phyloP scores from a whole-genome alignment of 805 yeast species.

The Metschnikowia noctiluminum region DNA sequence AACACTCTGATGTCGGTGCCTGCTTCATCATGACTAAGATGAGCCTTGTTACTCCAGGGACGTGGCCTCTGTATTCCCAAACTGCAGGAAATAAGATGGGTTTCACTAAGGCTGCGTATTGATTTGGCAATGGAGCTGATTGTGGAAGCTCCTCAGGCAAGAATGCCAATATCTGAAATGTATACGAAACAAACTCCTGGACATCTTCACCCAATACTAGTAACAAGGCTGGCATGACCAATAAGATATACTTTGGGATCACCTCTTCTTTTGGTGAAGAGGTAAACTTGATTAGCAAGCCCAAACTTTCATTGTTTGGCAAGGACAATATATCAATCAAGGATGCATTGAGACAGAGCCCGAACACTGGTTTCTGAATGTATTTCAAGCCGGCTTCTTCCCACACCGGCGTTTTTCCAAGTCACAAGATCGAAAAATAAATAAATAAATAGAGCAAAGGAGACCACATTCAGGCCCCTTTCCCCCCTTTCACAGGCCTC shows the following conservation, averaged over 20 bases:
- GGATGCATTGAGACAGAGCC: too few relatives aligned
- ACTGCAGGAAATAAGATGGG: conserved; percentile 87
- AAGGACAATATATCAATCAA: too few relatives aligned
- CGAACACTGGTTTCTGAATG: neutral
- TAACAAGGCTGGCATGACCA: conserved; percentile 66
- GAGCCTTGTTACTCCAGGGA: conserved; percentile 87
- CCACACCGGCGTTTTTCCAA: too few relatives aligned
- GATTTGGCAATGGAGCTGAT: conserved; percentile 52
- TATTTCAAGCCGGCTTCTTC: too few relatives aligned
- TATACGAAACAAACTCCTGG: conserved; percentile 91
- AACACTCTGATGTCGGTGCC: too few relatives aligned
- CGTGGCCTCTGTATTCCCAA: conserved; percentile 92
- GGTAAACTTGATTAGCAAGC: conserved; percentile 60
- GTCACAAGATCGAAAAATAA: too few relatives aligned
- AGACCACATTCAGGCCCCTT: neutral
- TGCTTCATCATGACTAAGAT: conserved; percentile 61
- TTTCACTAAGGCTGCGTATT: conserved; percentile 62
- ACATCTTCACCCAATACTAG: conserved; percentile 75
- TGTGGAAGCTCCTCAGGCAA: conserved; percentile 61
- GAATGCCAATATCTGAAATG: conserved; percentile 84
- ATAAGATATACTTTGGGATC: conserved; percentile 37
- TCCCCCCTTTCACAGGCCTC: neutral
- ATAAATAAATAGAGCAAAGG: neutral
- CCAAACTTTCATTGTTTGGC: conserved; percentile 86
- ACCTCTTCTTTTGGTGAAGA: conserved; percentile 21